phyloP scores from a whole-genome alignment of 257 asterid genomes.

The Solanum paucissectum region DNA sequence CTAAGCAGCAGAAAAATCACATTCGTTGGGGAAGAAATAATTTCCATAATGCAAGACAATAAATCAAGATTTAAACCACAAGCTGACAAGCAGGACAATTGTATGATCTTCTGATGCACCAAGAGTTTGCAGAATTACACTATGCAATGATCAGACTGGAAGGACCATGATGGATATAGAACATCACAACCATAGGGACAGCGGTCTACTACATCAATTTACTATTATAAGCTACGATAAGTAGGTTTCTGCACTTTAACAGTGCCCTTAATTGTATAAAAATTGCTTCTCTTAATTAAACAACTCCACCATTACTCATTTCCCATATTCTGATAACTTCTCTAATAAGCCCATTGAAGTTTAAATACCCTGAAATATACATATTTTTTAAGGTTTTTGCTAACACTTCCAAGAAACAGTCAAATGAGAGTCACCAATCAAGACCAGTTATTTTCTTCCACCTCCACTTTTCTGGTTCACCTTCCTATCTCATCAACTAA shows the following conservation, averaged over 20 bases:
- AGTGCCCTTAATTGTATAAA: not conserved
- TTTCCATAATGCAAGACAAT: not conserved
- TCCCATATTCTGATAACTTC: not conserved
- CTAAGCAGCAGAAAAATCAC: constrained; percentile 24
- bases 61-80: not conserved
- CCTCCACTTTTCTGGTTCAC: not conserved
- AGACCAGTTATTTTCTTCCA: not conserved
- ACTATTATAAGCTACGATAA: not conserved
- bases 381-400: not conserved
- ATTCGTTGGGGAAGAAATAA: not conserved
- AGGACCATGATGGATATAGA: not conserved
- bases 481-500: not conserved
- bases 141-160: not conserved
- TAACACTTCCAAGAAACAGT: not conserved
- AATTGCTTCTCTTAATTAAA: not conserved
- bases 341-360: not conserved
- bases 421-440: not conserved
- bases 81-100: not conserved
- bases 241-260: not conserved
- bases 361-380: not conserved
- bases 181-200: not conserved
- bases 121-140: not conserved
- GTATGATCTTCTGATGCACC: not conserved
- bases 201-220: not conserved
- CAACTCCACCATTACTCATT: not conserved